Evolutionary conservation across 2,329 filamentous ascomycete species (phyloP), one percentile per base, ranked within the genome.

Genomic region (Acarospora socialis): DNA sequence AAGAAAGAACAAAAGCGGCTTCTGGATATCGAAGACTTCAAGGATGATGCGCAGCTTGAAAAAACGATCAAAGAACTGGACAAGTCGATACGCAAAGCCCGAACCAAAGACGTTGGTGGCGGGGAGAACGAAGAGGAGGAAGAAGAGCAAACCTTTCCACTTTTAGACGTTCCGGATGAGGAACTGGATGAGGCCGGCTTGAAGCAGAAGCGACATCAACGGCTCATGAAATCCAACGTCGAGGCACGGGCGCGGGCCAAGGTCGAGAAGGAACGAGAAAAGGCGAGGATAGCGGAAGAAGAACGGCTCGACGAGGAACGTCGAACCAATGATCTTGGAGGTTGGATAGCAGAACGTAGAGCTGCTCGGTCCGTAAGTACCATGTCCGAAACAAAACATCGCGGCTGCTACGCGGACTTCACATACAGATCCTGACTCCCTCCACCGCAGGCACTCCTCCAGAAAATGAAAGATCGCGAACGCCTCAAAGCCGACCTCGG

Each of bases 211-310:
- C 76, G 83, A 8, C 83, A 92, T 44, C 90, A 98, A 52, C 74
- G 81, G 19, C 66, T 98, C 1, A 73, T 94, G 59, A 98, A 95
- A 55, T 86, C 84, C 2, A 94, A 92, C 46, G 77, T 93, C 47
- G 90, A 95, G 42, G 90, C 90, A 4, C 73, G 90, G 10, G 81
- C 81, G 15, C 75, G 90, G n/a, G 86, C 90, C 21, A 95, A 94
- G 58, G 81, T 80, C 0, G 90, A 98, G 52, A 98, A 95, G 54
- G 86, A 93, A 48, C 78, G 77, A 2, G 90, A 95, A 48, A 90
- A 83, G 55, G 82, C 82, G 0, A 72, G 90, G 5, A 54, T 78
- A 38, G 82, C 76, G 26, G 84, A 94, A 51, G 79, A 87, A 44
- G 78, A 90, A 45, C 73, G 84, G 3, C 63, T 80, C 1, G 90